Percentiles rank a stretch among this genome's conserved stretches.
phyloP scores from a whole-genome alignment of 2,329 filamentous ascomycete genomes.

The Dothideomycetes sp. region DNA sequence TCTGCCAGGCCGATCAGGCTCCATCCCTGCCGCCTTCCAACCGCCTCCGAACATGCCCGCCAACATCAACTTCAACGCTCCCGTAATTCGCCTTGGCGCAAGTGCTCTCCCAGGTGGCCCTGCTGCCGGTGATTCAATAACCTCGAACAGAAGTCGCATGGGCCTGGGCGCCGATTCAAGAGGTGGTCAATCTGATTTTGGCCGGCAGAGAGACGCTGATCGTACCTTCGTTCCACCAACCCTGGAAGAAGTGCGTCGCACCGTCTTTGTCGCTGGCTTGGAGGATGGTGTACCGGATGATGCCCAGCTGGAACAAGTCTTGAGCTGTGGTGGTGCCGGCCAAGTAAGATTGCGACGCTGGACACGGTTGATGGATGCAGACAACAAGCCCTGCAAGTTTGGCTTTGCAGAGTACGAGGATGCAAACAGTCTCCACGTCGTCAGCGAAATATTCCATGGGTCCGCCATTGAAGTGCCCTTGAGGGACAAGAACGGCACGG shows the following conservation, averaged over 20 bases:
- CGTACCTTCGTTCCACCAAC: constrained; percentile 71
- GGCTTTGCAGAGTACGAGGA: constrained; percentile 96
- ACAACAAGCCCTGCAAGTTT: constrained; percentile 74
- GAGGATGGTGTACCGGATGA: constrained; percentile 69
- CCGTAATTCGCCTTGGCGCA: constrained; percentile 86
- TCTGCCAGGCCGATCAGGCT: constrained; percentile 43
- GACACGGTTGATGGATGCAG: constrained; percentile 68
- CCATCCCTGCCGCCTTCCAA: constrained; percentile 75
- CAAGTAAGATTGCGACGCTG: constrained; percentile 56
- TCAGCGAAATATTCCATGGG: constrained; percentile 60
- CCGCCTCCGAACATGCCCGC: constrained; percentile 83
- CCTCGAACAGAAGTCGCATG: constrained; percentile 37
- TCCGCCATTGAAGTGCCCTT: constrained; percentile 71
- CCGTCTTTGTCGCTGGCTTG: constrained; percentile 80
- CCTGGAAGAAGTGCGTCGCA: constrained; percentile 81
- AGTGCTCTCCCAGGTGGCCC: constrained; percentile 51
- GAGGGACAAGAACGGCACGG: constrained; percentile 48
- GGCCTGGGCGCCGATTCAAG: constrained; percentile 40
- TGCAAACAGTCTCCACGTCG: constrained; percentile 72
- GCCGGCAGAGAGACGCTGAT: constrained; percentile 37
- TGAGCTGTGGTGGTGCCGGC: constrained; percentile 59
- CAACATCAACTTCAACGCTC: constrained; percentile 96
- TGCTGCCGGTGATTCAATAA: constrained; percentile 27
- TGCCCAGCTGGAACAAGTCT: constrained; percentile 65
- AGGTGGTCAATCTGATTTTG: constrained; percentile 28